These are phyloP conservation scores for Boechera divaricarpa DNA, from an alignment of 345 rosid genomes.

Conservation along the genomic window DNA sequence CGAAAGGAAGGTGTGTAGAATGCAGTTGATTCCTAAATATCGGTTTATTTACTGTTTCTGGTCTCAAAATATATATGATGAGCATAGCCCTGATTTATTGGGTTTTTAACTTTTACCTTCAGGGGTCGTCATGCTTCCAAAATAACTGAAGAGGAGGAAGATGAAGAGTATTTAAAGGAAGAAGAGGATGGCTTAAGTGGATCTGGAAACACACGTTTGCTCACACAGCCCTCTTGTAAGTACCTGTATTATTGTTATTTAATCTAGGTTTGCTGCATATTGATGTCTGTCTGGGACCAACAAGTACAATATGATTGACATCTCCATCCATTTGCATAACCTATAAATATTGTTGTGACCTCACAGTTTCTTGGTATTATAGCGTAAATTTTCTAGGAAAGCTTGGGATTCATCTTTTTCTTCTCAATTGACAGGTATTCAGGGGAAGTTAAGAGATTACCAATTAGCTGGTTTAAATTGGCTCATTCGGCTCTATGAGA, in stretches of 20 bases:
- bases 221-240: conserved; percentile 97
- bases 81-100: background rate
- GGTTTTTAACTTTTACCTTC: conserved; percentile 21
- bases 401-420: conserved; percentile 6
- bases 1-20: conserved; percentile 76
- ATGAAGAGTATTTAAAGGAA: conserved; percentile 95
- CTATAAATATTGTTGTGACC: conserved; percentile 7
- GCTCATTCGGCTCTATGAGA: conserved; percentile 95
- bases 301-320: conserved; percentile 9
- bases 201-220: conserved; percentile 82
- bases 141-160: conserved; percentile 98
- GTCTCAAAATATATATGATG: background rate
- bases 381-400: background rate
- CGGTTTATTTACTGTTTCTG: conserved; percentile 2
- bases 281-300: conserved; percentile 6
- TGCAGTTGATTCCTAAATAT: background rate
- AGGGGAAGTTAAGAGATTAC: conserved; percentile 98
- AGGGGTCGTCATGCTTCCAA: conserved; percentile 99
- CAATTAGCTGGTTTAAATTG: conserved; percentile 97
- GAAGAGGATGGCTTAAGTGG: conserved; percentile 87
- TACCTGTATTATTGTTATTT: conserved; percentile 5
- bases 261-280: conserved; percentile 8
- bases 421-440: conserved; percentile 65
- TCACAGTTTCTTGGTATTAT: conserved; percentile 10
- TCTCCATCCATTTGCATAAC: conserved; percentile 1